A percentile compares a stretch with the other conserved stretches of the same genome.
Evolutionary conservation across 345 rosid species (phyloP).

Genomic region (Rhizophora apiculata): DNA sequence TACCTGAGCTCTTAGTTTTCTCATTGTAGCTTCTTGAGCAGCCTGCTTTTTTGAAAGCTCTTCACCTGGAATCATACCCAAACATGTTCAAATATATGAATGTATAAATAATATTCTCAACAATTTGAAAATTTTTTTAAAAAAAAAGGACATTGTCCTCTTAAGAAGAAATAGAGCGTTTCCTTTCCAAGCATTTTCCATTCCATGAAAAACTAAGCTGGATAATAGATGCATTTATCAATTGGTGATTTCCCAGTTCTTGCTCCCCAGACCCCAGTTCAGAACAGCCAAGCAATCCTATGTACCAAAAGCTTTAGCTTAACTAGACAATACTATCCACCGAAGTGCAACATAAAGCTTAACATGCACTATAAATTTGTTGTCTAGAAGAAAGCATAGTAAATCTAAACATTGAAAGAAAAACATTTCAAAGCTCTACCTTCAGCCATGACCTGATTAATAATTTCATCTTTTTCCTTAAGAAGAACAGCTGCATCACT

Average conservation of each 20-base stretch:
- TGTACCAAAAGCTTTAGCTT: not conserved
- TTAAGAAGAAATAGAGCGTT: not conserved
- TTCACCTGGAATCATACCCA: conserved; percentile 57
- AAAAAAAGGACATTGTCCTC: not conserved
- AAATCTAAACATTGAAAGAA: not conserved
- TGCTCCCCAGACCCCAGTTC: not conserved
- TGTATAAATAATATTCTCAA: not conserved
- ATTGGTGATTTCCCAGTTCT: not conserved
- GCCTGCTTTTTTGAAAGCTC: conserved; percentile 99
- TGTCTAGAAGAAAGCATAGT: not conserved
- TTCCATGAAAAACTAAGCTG: not conserved
- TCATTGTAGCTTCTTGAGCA: conserved; percentile 85
- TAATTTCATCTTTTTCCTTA: conserved; percentile 98
- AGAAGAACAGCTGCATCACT: conserved; percentile 97
- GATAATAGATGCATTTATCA: not conserved
- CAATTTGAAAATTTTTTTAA: not conserved
- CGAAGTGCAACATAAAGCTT: not conserved
- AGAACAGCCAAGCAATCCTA: not conserved
- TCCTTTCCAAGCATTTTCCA: not conserved
- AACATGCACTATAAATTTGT: not conserved
- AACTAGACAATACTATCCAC: not conserved
- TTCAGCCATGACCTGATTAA: conserved; percentile 99
- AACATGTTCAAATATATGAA: not conserved
- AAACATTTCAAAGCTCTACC: conserved; percentile 47
- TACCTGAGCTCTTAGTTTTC: conserved; percentile 99